These are phyloP conservation scores for Alternaria angustiovoidea DNA, from an alignment of 2,329 filamentous ascomycete genomes.

Conservation along the genomic window DNA sequence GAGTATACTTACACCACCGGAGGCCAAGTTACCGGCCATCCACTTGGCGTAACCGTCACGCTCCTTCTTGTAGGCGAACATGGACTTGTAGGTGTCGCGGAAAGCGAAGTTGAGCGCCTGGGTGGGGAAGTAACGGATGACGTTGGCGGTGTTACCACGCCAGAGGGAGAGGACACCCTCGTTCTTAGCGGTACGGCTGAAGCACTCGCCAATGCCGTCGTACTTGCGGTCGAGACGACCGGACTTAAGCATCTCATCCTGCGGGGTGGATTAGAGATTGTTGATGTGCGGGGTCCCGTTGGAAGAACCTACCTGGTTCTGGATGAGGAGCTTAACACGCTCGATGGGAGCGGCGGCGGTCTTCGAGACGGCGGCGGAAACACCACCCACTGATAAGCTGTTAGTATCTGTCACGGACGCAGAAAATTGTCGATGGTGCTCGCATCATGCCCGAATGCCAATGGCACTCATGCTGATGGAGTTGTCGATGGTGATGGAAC, in stretches of 20 bases:
- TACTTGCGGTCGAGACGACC: conserved; percentile 99
- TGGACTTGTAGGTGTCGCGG: conserved; percentile 99
- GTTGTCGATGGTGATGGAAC: conserved; percentile 55
- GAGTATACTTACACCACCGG: conserved; percentile 85
- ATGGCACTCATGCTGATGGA: conserved; percentile 36
- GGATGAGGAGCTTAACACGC: conserved; percentile 99
- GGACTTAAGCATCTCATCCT: conserved; percentile 99
- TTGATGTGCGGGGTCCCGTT: background rate
- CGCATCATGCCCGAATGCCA: conserved; percentile 27
- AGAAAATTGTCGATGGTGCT: conserved; percentile 16
- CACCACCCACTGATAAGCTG: conserved; percentile 83
- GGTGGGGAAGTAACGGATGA: conserved; percentile 99
- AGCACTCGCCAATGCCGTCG: conserved; percentile 92
- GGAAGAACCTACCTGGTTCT: conserved; percentile 88
- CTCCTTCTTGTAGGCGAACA: conserved; percentile 99
- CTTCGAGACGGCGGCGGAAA: conserved; percentile 99
- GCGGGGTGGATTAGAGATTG: conserved; percentile 34
- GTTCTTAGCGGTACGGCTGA: conserved; percentile 85
- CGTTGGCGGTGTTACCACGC: conserved; percentile 99
- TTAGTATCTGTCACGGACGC: conserved; percentile 50
- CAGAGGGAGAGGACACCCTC: conserved; percentile 97
- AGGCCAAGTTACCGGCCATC: conserved; percentile 99
- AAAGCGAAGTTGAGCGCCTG: conserved; percentile 99
- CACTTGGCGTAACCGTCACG: conserved; percentile 97
- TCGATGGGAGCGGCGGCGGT: conserved; percentile 99